Percentiles rank a stretch among this genome's conserved stretches.
These are phyloP conservation scores for Leucocoprinus birnbaumii DNA, from an alignment of 768 basidiomycete genomes.

Conservation along the genomic window DNA sequence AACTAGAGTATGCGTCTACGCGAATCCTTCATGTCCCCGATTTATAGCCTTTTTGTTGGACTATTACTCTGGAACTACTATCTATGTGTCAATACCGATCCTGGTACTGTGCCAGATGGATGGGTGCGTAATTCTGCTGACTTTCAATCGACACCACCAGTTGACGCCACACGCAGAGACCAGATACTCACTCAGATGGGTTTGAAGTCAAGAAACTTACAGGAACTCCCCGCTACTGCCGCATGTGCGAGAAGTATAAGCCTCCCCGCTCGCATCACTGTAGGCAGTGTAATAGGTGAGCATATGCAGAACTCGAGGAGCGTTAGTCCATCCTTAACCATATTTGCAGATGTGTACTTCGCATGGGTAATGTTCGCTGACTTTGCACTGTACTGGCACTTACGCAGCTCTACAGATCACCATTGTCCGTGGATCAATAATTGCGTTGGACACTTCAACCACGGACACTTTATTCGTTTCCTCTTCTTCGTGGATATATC, in stretches of 20 bases:
- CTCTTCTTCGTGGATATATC: constrained; percentile 91
- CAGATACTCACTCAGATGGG: constrained; percentile 67
- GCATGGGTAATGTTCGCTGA: constrained; percentile 62
- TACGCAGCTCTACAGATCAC: constrained; percentile 51
- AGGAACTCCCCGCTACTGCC: constrained; percentile 80
- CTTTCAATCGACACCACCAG: neutral
- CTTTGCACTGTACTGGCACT: neutral
- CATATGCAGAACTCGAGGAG: constrained; percentile 8
- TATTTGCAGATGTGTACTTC: constrained; percentile 62
- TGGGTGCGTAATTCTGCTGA: constrained; percentile 59
- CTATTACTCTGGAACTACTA: constrained; percentile 89
- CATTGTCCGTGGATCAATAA: constrained; percentile 95
- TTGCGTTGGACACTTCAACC: constrained; percentile 91
- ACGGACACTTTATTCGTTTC: constrained; percentile 88
- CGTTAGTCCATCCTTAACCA: neutral
- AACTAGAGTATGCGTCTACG: neutral
- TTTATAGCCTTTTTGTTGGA: constrained; percentile 62
- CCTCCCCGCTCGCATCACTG: constrained; percentile 94
- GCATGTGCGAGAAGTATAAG: constrained; percentile 82
- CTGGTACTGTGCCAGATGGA: constrained; percentile 72
- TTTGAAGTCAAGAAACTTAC: constrained; percentile 91
- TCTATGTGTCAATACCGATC: constrained; percentile 78
- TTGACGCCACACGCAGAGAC: constrained; percentile 47
- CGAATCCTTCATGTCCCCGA: constrained; percentile 10
- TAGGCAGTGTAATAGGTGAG: constrained; percentile 77